Evolutionary conservation across 1,284 basidiomycete genomes (phyloP), one percentile per base, ranked within the genome.

Genomic region (Fomitopsis palustris): DNA sequence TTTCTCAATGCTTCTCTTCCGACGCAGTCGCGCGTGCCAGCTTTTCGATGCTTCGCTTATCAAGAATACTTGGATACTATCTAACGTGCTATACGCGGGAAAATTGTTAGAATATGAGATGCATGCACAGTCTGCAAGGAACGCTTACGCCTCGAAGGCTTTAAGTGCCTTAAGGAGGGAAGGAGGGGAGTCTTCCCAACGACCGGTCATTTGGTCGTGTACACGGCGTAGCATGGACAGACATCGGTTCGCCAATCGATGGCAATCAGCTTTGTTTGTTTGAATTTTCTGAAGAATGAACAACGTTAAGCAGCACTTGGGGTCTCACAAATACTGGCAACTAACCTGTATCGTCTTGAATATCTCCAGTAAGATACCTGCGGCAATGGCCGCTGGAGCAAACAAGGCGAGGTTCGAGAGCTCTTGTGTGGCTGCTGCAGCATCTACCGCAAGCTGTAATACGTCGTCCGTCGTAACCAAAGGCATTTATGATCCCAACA

Each of bases 291-390:
- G 53, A 9, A 47, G 4, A 31, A 7, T 1, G 23, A 8, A 31
- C 14, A 4, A 29, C 4, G 25, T 33, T 12, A 31, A 21, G 35
- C 35, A 3, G 35, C 2, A 12, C 35, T 14, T 17, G 54, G 49
- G 51, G 16, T 5, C 21, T 16, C 3, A 52, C n/a, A 55, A n/a
- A 51, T 19, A 29, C n/a, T 23, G 25, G 45, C 17, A 38, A 31
- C 75, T 63, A 56, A 81, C 82, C 70, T 81, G 75, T 27, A 82
- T 68, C 1, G 77, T 81, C 62, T 82, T 66, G 53, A 83, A 69
- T 29, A 84, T 79, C 16, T 76, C 65, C 35, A 81, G 67, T 19
- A 82, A 64, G 6, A 81, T 61, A 0, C 75, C 73, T 9, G 78
- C 72, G 0, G 77, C 75, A 0, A 76, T 79, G 14, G 71, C 67